phyloP scores from a whole-genome alignment of 1,139 yeast genomes.

The Zygotorulaspora mrakii region DNA sequence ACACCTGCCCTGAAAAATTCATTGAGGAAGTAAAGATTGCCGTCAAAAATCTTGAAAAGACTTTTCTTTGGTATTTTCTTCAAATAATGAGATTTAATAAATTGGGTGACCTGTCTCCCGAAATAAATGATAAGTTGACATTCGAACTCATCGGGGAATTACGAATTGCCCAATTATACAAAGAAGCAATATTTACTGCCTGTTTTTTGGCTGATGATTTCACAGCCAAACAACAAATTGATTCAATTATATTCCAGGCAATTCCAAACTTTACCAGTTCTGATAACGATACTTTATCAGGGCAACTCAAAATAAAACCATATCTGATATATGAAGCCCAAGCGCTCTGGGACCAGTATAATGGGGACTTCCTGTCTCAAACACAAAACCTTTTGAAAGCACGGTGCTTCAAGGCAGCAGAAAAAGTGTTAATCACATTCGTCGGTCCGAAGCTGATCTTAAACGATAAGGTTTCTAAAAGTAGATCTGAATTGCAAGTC shows the following conservation, averaged over 20 bases:
- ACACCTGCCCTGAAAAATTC: slow-evolving; percentile 31
- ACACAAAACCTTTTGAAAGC: slow-evolving; percentile 64
- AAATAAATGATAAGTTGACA: slow-evolving; percentile 41
- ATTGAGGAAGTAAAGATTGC: slow-evolving; percentile 24
- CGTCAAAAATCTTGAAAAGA: slow-evolving; percentile 33
- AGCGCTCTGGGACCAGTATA: slow-evolving; percentile 41
- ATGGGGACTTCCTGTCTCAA: slow-evolving; percentile 53
- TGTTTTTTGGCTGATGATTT: slow-evolving; percentile 50
- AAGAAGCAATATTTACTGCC: slow-evolving; percentile 59
- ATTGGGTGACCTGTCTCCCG: slow-evolving; percentile 36
- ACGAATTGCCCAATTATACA: slow-evolving; percentile 46
- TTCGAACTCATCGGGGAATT: slow-evolving; percentile 53
- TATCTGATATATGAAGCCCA: slow-evolving; percentile 49
- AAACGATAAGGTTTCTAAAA: slow-evolving; percentile 38
- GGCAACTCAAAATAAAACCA: slow-evolving; percentile 46
- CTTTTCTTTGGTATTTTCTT: slow-evolving; percentile 55
- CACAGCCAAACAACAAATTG: slow-evolving; percentile 42
- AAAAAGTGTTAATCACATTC: slow-evolving; percentile 46
- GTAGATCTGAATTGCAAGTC: slow-evolving; percentile 39
- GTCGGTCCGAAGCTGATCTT: slow-evolving; percentile 67
- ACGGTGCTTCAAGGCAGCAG: slow-evolving; percentile 59
- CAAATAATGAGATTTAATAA: slow-evolving; percentile 41
- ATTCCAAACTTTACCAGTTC: slow-evolving; percentile 42
- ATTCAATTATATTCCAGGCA: slow-evolving; percentile 47
- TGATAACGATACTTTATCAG: slow-evolving; percentile 36